These are phyloP conservation scores for Eudorina sp. DNA, from an alignment of 139 green algal genomes.

Conservation along the genomic window DNA sequence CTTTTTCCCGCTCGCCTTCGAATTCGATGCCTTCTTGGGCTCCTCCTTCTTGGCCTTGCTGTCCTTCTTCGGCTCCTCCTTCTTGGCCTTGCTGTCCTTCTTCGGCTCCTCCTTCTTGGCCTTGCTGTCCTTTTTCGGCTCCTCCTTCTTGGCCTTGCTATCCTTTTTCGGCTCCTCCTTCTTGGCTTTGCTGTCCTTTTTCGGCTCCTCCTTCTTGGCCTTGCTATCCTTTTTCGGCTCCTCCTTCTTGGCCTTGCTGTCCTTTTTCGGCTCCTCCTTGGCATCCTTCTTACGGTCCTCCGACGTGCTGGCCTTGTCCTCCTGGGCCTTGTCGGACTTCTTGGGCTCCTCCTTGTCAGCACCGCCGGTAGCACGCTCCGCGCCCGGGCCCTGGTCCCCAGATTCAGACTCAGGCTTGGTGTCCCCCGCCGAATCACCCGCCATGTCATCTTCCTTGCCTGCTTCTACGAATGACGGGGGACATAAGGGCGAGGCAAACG, in stretches of 20 bases:
- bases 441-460: background rate
- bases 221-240: background rate
- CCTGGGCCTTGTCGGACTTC: background rate
- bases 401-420: constrained; percentile 35
- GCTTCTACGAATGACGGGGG: background rate
- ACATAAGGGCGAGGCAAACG: background rate
- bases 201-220: constrained; percentile 23
- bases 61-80: constrained; percentile 32
- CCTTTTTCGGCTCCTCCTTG: constrained; percentile 23
- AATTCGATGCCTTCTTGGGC: background rate
- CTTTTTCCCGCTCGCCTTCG: background rate
- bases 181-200: constrained; percentile 15
- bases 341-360: background rate
- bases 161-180: constrained; percentile 30
- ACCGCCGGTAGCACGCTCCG: background rate
- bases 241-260: constrained; percentile 27
- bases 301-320: background rate
- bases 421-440: background rate
- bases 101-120: background rate
- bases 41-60: background rate
- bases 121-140: constrained; percentile 17
- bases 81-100: constrained; percentile 4
- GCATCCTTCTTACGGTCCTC: background rate
- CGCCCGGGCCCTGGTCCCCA: background rate
- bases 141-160: constrained; percentile 33